Evolutionary conservation across 495 filamentous ascomycete species (phyloP).

Genomic region (Antarctomyces pellizariae): DNA sequence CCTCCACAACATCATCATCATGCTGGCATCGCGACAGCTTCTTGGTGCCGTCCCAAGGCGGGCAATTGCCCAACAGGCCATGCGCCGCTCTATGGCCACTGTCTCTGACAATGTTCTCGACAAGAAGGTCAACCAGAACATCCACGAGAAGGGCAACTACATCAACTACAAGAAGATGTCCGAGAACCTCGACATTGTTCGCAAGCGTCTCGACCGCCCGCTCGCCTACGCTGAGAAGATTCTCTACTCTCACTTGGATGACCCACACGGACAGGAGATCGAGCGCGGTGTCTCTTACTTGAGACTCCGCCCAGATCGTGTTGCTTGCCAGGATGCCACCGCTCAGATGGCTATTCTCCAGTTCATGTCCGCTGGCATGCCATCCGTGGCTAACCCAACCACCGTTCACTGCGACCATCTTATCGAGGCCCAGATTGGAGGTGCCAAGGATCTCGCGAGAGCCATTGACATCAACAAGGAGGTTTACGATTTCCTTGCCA

Average conservation of each 20-base stretch:
- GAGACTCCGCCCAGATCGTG: slow-evolving; percentile 86
- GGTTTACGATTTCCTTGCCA: slow-evolving; percentile 93
- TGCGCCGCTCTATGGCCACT: slow-evolving; percentile 31
- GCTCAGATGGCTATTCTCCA: slow-evolving; percentile 99
- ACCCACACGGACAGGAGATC: slow-evolving; percentile 87
- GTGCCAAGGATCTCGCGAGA: slow-evolving; percentile 79
- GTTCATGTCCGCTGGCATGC: slow-evolving; percentile 98
- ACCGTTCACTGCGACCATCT: slow-evolving; percentile 99
- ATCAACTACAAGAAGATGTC: slow-evolving; percentile 80
- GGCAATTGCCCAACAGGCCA: slow-evolving; percentile 20
- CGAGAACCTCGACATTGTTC: slow-evolving; percentile 84
- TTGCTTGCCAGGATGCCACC: slow-evolving; percentile 98
- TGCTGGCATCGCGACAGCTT: slow-evolving; percentile 31
- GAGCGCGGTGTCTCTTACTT: slow-evolving; percentile 90
- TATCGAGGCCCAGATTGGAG: slow-evolving; percentile 93
- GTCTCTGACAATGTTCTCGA: slow-evolving; percentile 27
- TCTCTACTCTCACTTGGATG: slow-evolving; percentile 94
- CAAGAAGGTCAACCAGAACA: slow-evolving; percentile 33
- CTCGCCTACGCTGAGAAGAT: slow-evolving; percentile 96
- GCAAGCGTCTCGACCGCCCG: slow-evolving; percentile 68
- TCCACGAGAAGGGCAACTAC: slow-evolving; percentile 30
- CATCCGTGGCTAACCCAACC: slow-evolving; percentile 76
- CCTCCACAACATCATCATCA: slow-evolving; percentile 15
- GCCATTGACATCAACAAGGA: slow-evolving; percentile 96
- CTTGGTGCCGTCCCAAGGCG: slow-evolving; percentile 26